Evolutionary conservation across 345 rosid species (phyloP), one percentile per base, ranked within the genome.

Genomic region (Moringa oleifera): DNA sequence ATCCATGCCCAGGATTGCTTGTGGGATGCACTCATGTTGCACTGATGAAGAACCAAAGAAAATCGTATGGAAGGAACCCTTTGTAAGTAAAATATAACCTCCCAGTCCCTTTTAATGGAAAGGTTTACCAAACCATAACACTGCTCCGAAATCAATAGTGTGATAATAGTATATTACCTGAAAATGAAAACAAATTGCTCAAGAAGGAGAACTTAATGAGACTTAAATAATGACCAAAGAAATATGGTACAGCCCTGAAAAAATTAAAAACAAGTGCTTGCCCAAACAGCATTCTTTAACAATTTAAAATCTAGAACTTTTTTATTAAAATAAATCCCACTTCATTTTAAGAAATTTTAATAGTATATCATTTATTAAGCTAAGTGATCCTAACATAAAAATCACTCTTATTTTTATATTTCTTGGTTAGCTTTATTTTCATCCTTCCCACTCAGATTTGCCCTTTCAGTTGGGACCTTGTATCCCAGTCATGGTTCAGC

Each of bases 11-110:
- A 95, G 59, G 41, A 91, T 91, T 58, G 99, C 99, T 91, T 95
- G 99, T 37, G 97, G 99, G 61, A 95, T 95, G 71, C 97, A 95
- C 63, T 95, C 96, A 18, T 95, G 99, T 95, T 95, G 99, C 75
- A 95, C 97, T 89, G 86, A 71, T 77, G 90, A 80, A 83, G 85
- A 81, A 81, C 66, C 79, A 86, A 90, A 94, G 72, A 85, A 91
- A 91, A 87, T 78, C 66, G 96, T 53, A 85, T 33, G 72, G 71
- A 76, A 85, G 85, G 81, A 81, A 91, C 82, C 87, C 71, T 68
- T 72, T 66, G 75, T 80, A 83, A 94, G 96, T 89, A 85, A 87
- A 86, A 72, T 63, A 80, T 67, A 74, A 79, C 80, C 82, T 80
- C 80, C 85, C 41, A 66, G 75, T 73, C 67, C 96, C 84, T 75